Conservation (phyloP, 2,329 filamentous ascomycete genomes). For the Fusarium chaquense region DNA sequence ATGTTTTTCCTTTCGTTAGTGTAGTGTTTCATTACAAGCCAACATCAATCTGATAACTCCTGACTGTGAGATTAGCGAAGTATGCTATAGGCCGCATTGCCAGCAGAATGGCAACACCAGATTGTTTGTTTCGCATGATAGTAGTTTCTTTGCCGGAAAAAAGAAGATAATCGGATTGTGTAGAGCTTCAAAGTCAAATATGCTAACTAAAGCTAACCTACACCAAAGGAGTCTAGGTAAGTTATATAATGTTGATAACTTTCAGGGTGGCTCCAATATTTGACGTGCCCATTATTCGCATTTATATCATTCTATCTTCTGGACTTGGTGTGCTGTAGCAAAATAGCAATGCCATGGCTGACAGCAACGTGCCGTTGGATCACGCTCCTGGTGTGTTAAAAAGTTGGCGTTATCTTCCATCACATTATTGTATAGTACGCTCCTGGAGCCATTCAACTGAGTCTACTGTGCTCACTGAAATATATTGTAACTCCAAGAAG, state of each 20-base stretch:
- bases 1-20: neutral
- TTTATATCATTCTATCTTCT: neutral
- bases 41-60: neutral
- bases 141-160: neutral
- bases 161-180: neutral
- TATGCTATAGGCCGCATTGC: neutral
- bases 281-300: neutral
- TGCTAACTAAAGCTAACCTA: conserved; percentile 4
- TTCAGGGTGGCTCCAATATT: neutral
- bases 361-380: neutral
- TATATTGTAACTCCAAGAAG: neutral
- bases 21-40: neutral
- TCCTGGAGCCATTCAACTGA: neutral
- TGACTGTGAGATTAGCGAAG: neutral
- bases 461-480: neutral
- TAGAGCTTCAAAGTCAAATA: neutral
- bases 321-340: neutral
- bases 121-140: neutral
- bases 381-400: neutral
- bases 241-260: neutral
- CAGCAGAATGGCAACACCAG: neutral
- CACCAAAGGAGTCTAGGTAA: neutral
- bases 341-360: neutral
- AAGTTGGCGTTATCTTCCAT: neutral
- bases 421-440: neutral